A percentile compares a stretch with the other conserved stretches of the same genome.
Evolutionary conservation across 2,329 filamentous ascomycete species (phyloP).

Genomic region (Colletotrichum orbiculare): DNA sequence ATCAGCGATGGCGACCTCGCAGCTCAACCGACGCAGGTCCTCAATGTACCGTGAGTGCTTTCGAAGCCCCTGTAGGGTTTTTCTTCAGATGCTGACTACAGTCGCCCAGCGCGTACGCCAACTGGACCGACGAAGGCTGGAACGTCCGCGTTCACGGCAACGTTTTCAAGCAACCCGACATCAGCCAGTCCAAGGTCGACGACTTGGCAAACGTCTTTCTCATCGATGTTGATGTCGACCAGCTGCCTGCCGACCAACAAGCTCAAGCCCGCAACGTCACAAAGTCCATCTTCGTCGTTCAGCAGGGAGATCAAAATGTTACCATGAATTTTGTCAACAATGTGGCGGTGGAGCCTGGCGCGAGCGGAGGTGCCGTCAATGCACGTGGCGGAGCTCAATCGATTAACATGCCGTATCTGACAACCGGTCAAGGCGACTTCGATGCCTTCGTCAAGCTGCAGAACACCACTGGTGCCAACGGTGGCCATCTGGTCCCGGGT

Average conservation of each 20-base stretch:
- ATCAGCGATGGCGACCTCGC: conserved; percentile 68
- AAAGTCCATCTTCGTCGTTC: conserved; percentile 78
- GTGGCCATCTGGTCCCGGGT: conserved; percentile 66
- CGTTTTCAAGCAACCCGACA: conserved; percentile 82
- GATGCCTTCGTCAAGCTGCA: conserved; percentile 75
- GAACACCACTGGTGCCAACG: conserved; percentile 62
- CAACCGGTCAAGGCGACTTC: conserved; percentile 77
- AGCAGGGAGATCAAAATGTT: conserved; percentile 73
- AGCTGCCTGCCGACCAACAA: conserved; percentile 69
- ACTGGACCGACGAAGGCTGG: conserved; percentile 83
- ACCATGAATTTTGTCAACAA: conserved; percentile 67
- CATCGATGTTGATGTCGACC: conserved; percentile 69
- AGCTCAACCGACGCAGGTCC: conserved; percentile 74
- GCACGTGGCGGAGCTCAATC: conserved; percentile 71
- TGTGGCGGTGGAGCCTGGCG: conserved; percentile 60
- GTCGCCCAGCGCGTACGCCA: conserved; percentile 67
- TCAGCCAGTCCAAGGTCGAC: conserved; percentile 72
- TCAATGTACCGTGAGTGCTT: conserved; percentile 71
- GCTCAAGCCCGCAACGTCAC: conserved; percentile 80
- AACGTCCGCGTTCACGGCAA: conserved; percentile 82
- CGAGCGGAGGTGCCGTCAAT: conserved; percentile 62
- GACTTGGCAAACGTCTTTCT: conserved; percentile 78
- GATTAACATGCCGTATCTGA: conserved; percentile 72
- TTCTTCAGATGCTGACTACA: conserved; percentile 23
- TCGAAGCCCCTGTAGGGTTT: neutral